Conservation (phyloP, 179 eudicot genomes). For the Beta lomatogona region DNA sequence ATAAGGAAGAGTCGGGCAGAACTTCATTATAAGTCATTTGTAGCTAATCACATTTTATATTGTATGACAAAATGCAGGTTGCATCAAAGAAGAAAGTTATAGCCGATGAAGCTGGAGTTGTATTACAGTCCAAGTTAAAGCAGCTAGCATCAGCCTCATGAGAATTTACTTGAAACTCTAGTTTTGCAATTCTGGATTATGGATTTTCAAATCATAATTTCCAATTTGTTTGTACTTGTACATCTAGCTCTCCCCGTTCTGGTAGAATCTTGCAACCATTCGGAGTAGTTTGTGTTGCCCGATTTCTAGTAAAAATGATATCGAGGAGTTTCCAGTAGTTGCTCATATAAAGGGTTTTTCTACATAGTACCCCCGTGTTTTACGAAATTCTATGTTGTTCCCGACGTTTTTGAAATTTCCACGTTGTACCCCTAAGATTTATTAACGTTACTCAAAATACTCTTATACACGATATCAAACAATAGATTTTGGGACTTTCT, state of each 20-base stretch:
- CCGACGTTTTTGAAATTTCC: no score
- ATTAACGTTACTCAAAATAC: no score
- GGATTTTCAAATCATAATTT: background rate
- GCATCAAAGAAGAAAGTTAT: slow-evolving; percentile 74
- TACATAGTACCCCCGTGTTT: no score
- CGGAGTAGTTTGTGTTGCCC: background rate
- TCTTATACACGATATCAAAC: no score
- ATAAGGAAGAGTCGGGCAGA: background rate
- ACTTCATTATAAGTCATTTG: background rate
- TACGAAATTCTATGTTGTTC: no score
- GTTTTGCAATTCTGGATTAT: slow-evolving; percentile 15
- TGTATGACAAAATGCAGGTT: slow-evolving; percentile 51
- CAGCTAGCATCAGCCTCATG: slow-evolving; percentile 60
- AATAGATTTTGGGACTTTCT: no score
- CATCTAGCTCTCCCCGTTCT: background rate
- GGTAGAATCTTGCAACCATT: background rate
- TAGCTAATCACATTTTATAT: slow-evolving; percentile 18
- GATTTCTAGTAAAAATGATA: background rate
- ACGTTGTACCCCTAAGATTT: no score
- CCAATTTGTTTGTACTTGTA: slow-evolving; percentile 1
- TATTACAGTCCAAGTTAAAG: slow-evolving; percentile 79
- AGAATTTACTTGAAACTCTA: slow-evolving; percentile 12
- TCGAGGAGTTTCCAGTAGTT: background rate
- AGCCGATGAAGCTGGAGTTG: slow-evolving; percentile 74
- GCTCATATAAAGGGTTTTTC: no score